phyloP scores from a whole-genome alignment of 768 basidiomycete genomes.

The Hebeloma cylindrosporum region DNA sequence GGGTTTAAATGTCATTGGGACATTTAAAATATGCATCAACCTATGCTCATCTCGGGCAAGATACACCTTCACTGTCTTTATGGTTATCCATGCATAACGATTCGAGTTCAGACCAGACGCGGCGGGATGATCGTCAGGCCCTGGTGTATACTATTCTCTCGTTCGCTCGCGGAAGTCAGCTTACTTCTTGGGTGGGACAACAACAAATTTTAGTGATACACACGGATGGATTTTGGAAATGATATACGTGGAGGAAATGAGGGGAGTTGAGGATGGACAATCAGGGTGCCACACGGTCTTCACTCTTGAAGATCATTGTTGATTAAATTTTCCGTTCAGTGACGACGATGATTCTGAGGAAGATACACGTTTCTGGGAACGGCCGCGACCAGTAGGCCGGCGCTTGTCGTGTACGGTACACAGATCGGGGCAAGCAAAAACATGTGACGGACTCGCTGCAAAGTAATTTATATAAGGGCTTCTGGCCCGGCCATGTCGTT shows the following conservation, averaged over 20 bases:
- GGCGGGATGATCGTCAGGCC: conserved; percentile 3
- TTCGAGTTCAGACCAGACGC: conserved; percentile 2
- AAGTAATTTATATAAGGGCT: too few relatives aligned
- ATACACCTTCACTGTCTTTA: not conserved
- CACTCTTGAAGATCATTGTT: not conserved
- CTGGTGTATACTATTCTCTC: conserved; percentile 3
- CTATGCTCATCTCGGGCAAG: conserved; percentile 6
- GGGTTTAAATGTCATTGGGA: not conserved
- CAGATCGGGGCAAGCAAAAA: too few relatives aligned
- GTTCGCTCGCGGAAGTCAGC: conserved; percentile 1
- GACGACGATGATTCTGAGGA: conserved; percentile 2
- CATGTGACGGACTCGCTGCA: too few relatives aligned
- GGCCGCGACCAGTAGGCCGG: conserved; percentile 1
- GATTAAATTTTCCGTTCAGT: not conserved
- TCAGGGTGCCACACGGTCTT: not conserved
- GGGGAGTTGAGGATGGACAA: not conserved
- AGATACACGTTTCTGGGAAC: conserved; percentile 7
- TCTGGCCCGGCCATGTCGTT: too few relatives aligned
- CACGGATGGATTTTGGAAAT: conserved; percentile 8
- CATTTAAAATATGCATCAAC: conserved; percentile 1
- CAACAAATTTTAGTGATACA: not conserved
- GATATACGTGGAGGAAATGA: conserved; percentile 1
- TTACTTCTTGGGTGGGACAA: not conserved
- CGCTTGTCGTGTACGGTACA: conserved; percentile 5
- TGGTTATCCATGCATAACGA: not conserved